Evolutionary conservation across 1,139 yeast species (phyloP).

Genomic region (Blastobotrys niveus): DNA sequence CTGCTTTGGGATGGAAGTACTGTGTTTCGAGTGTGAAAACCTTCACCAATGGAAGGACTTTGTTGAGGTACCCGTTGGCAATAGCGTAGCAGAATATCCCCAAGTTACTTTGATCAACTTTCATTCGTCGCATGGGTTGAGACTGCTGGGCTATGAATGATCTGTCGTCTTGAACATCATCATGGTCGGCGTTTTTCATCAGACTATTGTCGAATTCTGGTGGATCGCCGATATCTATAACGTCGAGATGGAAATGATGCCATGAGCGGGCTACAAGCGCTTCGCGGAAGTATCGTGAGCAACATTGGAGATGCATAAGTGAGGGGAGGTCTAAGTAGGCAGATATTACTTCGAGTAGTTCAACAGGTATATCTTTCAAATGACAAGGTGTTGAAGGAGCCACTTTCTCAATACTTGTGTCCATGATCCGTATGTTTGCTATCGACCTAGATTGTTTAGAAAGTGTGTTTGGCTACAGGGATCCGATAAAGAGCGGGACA

Average conservation of each 20-base stretch:
- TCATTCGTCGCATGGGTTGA: not conserved
- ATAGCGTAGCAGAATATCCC: not conserved
- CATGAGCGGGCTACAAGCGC: conserved; percentile 1
- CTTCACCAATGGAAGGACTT: conserved; percentile 4
- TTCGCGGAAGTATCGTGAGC: conserved; percentile 2
- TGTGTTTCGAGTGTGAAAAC: conserved; percentile 8
- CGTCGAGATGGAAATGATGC: conserved; percentile 8
- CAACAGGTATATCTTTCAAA: conserved; percentile 5
- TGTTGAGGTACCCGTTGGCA: conserved; percentile 1
- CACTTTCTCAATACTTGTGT: no score
- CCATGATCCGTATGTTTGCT: no score
- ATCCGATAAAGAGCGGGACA: no score
- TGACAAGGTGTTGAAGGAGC: conserved; percentile 1
- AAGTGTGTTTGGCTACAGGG: no score
- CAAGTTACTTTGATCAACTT: conserved; percentile 5
- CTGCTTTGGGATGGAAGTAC: conserved; percentile 6
- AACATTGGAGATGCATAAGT: not conserved
- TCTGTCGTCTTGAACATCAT: conserved; percentile 3
- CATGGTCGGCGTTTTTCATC: not conserved
- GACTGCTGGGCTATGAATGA: conserved; percentile 4
- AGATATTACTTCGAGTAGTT: conserved; percentile 3
- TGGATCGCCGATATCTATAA: conserved; percentile 12
- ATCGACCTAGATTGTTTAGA: no score
- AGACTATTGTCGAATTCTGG: conserved; percentile 1
- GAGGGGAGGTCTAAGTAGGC: conserved; percentile 3